phyloP scores from a whole-genome alignment of 441 rosid species.

The Pelargonium exstipulatum region DNA sequence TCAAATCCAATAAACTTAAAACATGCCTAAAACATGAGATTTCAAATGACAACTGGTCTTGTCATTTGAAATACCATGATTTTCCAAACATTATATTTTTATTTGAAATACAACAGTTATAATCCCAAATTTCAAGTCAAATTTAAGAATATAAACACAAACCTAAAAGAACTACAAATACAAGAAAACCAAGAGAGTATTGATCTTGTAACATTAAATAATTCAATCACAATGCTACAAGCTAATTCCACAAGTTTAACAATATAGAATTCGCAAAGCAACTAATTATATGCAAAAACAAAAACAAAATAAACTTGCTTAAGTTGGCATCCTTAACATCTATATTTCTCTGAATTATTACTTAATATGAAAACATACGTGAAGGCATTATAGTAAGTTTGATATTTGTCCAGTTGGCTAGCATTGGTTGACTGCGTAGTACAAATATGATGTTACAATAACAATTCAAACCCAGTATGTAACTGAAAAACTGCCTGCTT shows the following conservation, averaged over 20 bases:
- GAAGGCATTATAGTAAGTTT: not conserved
- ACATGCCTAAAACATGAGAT: too few species aligned
- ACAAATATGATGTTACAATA: not conserved
- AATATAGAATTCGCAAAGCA: not conserved
- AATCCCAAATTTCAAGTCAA: too few species aligned
- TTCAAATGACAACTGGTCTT: too few species aligned
- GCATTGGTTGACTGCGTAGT: not conserved
- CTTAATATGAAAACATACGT: not conserved
- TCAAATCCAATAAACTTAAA: too few species aligned
- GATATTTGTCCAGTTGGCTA: not conserved
- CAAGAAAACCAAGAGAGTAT: not conserved
- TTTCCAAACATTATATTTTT: too few species aligned
- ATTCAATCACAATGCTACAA: not conserved
- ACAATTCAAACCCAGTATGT: not conserved
- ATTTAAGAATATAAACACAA: too few species aligned
- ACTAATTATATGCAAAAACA: not conserved
- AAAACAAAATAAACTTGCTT: not conserved
- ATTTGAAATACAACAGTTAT: too few species aligned
- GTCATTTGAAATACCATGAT: too few species aligned
- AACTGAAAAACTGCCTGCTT: not conserved
- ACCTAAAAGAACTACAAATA: not conserved
- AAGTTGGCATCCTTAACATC: not conserved
- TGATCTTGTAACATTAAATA: not conserved
- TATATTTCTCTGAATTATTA: not conserved
- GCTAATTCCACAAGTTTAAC: not conserved